Conservation (phyloP, 306 rosid species). For the Inga oerstediana region DNA sequence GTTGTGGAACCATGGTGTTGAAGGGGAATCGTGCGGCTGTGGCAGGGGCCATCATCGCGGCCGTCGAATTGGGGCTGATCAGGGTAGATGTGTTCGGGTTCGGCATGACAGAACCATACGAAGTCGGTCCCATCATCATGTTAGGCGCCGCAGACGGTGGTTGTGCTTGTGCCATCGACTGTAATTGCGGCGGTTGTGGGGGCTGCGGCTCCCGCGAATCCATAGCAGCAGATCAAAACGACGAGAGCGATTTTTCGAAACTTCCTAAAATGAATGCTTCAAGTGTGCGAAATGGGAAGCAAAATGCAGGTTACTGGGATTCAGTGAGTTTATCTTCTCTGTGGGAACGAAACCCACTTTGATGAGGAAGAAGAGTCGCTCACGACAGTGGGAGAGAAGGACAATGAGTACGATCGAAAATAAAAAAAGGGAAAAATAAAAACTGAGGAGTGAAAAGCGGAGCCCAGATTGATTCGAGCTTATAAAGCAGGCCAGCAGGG, state of each 20-base stretch:
- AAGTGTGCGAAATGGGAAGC: conserved; percentile 8
- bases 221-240: conserved; percentile 46
- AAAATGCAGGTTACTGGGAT: conserved; percentile 34
- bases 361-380: not conserved
- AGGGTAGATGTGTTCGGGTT: conserved; percentile 39
- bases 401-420: not conserved
- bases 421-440: not conserved
- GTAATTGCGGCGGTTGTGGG: conserved; percentile 24
- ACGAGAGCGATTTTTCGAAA: not conserved
- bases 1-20: conserved; percentile 41
- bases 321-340: conserved; percentile 1
- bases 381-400: not conserved
- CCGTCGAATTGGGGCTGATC: conserved; percentile 53
- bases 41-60: conserved; percentile 51
- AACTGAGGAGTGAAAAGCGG: conserved; percentile 31
- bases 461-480: conserved; percentile 1
- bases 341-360: conserved; percentile 16
- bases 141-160: conserved; percentile 31
- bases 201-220: conserved; percentile 66
- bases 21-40: conserved; percentile 72
- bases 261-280: not conserved
- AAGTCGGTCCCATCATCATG: conserved; percentile 56
- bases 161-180: not conserved
- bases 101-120: conserved; percentile 46
- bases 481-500: conserved; percentile 26